phyloP scores from a whole-genome alignment of 495 filamentous ascomycete genomes.

The Bombardia bombarda region DNA sequence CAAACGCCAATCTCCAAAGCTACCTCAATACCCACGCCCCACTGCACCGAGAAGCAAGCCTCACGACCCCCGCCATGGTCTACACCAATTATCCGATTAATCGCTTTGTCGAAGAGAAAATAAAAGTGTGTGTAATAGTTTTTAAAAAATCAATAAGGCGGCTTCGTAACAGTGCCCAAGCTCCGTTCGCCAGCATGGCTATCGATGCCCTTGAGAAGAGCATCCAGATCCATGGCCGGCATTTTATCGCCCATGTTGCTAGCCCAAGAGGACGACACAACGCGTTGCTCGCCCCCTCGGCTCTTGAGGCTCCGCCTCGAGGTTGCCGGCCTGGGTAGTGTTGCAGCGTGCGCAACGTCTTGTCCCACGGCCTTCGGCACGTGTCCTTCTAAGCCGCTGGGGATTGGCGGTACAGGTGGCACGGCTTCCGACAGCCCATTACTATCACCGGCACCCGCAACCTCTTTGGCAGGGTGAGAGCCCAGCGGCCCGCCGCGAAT shows the following conservation, averaged over 20 bases:
- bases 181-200: constrained; percentile 33
- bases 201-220: constrained; percentile 40
- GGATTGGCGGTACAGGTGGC: constrained; percentile 37
- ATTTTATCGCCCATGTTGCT: constrained; percentile 16
- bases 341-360: constrained; percentile 12
- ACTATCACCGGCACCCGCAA: constrained; percentile 9
- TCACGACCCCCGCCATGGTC: too few species aligned
- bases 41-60: too few species aligned
- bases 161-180: constrained; percentile 31
- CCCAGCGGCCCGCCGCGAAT: constrained; percentile 34
- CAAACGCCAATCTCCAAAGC: too few species aligned
- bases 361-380: constrained; percentile 12
- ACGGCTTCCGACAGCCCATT: constrained; percentile 19
- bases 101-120: too few species aligned
- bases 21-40: too few species aligned
- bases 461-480: constrained; percentile 33
- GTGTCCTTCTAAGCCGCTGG: constrained; percentile 16
- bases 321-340: constrained; percentile 19
- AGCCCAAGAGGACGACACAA: constrained; percentile 23
- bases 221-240: constrained; percentile 35
- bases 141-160: constrained; percentile 40
- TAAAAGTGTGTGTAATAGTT: too few species aligned
- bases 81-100: too few species aligned
- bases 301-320: constrained; percentile 32
- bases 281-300: constrained; percentile 24